phyloP scores from a whole-genome alignment of 768 basidiomycete species.

The Tulasnella sp. region DNA sequence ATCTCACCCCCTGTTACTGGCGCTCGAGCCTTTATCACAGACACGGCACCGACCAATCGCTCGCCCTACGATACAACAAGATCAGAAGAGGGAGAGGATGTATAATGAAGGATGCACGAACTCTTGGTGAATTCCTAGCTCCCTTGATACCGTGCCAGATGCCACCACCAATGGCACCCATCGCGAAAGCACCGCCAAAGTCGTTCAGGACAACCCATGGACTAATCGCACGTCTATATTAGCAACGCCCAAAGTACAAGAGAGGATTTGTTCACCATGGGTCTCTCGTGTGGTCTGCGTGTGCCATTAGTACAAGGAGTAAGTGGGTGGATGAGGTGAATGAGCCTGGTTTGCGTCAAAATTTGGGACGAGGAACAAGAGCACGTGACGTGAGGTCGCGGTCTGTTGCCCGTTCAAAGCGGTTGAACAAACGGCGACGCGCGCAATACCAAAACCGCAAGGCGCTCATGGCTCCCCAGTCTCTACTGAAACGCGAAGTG shows the following conservation, averaged over 20 bases:
- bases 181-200: conserved; percentile 93
- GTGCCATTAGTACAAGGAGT: conserved; percentile 42
- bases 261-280: conserved; percentile 51
- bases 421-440: neutral
- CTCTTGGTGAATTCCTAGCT: conserved; percentile 88
- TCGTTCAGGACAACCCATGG: conserved; percentile 99
- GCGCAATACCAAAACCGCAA: neutral
- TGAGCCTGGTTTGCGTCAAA: neutral
- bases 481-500: conserved; percentile 23
- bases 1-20: conserved; percentile 76
- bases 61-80: conserved; percentile 52
- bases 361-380: neutral
- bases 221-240: conserved; percentile 31
- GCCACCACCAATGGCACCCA: conserved; percentile 95
- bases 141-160: conserved; percentile 99
- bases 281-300: conserved; percentile 88
- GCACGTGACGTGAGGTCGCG: conserved; percentile 1
- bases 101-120: conserved; percentile 31
- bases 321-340: neutral
- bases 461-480: neutral
- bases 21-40: conserved; percentile 94
- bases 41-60: conserved; percentile 82
- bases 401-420: neutral
- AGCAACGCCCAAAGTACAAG: neutral
- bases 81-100: neutral